A percentile compares a stretch with the other conserved stretches of the same genome.
Conservation (phyloP, 345 rosid species). For the Eutrema japonicum region DNA sequence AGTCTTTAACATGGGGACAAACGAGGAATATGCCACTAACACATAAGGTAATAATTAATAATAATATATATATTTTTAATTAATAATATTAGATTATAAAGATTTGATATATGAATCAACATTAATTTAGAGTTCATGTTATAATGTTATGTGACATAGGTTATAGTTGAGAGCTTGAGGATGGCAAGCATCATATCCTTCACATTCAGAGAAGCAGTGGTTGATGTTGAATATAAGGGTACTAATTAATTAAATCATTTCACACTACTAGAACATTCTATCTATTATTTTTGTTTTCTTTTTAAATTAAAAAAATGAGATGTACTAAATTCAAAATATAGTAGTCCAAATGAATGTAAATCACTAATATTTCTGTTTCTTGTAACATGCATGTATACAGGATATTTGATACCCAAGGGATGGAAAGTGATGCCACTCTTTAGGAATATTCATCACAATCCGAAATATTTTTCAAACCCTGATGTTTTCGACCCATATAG, state of each 20-base stretch:
- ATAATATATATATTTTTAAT: background rate
- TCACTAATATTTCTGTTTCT: constrained; percentile 25
- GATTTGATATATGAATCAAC: constrained; percentile 5
- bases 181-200: constrained; percentile 95
- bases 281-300: background rate
- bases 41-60: constrained; percentile 53
- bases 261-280: constrained; percentile 41
- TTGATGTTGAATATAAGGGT: constrained; percentile 89
- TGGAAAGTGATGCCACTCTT: constrained; percentile 99
- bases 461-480: constrained; percentile 74
- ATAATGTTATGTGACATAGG: constrained; percentile 34
- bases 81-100: background rate
- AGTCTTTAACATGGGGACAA: constrained; percentile 74
- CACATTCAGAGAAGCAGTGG: constrained; percentile 87
- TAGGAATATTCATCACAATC: constrained; percentile 91
- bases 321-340: constrained; percentile 12
- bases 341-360: constrained; percentile 43
- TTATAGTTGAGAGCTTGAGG: constrained; percentile 69
- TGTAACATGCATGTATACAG: constrained; percentile 49
- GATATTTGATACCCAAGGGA: constrained; percentile 88
- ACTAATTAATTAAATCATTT: constrained; percentile 28
- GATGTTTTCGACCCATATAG: constrained; percentile 82
- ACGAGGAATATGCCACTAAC: constrained; percentile 80
- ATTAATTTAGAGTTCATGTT: constrained; percentile 14
- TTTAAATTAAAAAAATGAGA: background rate